phyloP scores from a whole-genome alignment of 495 filamentous ascomycete genomes.

The Achaetomiella virescens region DNA sequence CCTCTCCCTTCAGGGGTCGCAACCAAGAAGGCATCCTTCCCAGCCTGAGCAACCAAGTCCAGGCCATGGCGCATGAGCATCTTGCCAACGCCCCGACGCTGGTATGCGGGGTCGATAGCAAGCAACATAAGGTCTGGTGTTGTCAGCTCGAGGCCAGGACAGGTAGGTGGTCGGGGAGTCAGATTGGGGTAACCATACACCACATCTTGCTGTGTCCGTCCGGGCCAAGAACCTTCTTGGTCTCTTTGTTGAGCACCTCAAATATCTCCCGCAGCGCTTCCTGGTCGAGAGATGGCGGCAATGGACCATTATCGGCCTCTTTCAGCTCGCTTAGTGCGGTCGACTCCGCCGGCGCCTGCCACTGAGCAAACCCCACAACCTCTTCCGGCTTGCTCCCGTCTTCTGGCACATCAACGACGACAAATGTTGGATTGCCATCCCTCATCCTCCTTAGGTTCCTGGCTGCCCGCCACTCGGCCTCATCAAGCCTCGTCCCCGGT shows the following conservation, averaged over 20 bases:
- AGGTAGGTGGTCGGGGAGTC: too few species aligned
- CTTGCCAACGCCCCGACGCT: constrained; percentile 24
- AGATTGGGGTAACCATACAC: constrained; percentile 25
- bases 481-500: constrained; percentile 7
- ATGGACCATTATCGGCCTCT: neutral
- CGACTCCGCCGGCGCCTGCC: constrained; percentile 14
- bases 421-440: constrained; percentile 15
- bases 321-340: neutral
- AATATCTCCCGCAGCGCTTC: neutral
- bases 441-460: constrained; percentile 13
- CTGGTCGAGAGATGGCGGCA: constrained; percentile 8
- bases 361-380: constrained; percentile 23
- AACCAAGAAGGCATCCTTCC: constrained; percentile 12
- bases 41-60: constrained; percentile 10
- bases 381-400: neutral
- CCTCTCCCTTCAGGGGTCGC: constrained; percentile 15
- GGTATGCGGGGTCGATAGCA: constrained; percentile 17
- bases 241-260: constrained; percentile 4
- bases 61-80: constrained; percentile 22
- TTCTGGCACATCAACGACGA: constrained; percentile 19
- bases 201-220: constrained; percentile 22
- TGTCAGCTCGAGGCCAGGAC: neutral
- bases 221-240: constrained; percentile 8
- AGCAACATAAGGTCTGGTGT: constrained; percentile 19
- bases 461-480: constrained; percentile 16